Evolutionary conservation across 1,284 basidiomycete species (phyloP), one percentile per base, ranked within the genome.

Genomic region (Irpex lacteus): DNA sequence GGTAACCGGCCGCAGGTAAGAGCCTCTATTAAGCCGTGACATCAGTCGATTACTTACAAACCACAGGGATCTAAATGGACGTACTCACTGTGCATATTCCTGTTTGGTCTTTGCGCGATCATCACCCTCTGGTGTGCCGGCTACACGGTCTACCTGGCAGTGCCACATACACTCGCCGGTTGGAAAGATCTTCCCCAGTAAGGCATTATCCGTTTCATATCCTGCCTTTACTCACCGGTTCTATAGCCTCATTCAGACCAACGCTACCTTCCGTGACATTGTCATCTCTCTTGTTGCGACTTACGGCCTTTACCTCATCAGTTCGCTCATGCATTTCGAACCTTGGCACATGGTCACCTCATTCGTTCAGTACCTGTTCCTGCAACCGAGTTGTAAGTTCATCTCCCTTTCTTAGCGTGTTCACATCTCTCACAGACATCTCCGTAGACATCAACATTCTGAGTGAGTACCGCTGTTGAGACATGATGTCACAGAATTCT

Each of bases 291-390:
- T 94, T 26, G 83, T 88, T 62, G 92, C 94, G 40, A 97, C 95
- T 1, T 96, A 96, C 74, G 93, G 94, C 44, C 85, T 96, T 60
- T 96, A 96, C 82, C 84, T 97, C 74, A 75, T 96, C 74, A 85
- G 89, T 62, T 95, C 92, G 3, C 82, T 96, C 74, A 87, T 96
- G 78, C 91, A 95, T 77, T 79, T 93, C 55, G 95, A 96, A 72
- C 94, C 94, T 0, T 96, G 93, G 92, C 95, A 96, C 81, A 94
- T 96, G 92, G 84, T 96, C 79, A 95, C 94, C 19, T 94, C 89
- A 62, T 96, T 97, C 83, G 68, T 88, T 58, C 92, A 92, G 74
- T 93, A 92, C 75, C 81, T 92, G 85, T 92, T 92, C 85, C 82
- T 91, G 67, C 78, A 93, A 50, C 86, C 86, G n/a, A 86, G 84